Percentiles rank a stretch among this genome's conserved stretches.
Evolutionary conservation across 345 rosid species (phyloP).

Genomic region (Gynandropsis gynandra): DNA sequence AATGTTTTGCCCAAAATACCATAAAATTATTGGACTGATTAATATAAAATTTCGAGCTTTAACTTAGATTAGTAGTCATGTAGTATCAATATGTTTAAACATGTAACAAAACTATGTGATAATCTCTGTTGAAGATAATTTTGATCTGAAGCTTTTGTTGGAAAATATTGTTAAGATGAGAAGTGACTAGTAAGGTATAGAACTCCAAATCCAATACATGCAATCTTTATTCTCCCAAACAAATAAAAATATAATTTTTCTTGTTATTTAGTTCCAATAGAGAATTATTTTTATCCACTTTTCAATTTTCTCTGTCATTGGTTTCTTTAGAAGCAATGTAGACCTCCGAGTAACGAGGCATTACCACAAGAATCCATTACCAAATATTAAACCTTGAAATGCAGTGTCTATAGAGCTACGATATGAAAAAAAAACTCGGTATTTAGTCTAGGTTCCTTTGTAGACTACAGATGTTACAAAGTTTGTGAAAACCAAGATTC

Average conservation of each 20-base stretch:
- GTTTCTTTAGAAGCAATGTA: slow-evolving; percentile 36
- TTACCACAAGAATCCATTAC: slow-evolving; percentile 61
- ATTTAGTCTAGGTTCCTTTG: not conserved
- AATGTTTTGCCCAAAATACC: too few species aligned
- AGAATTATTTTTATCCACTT: not conserved
- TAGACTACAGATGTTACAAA: too few species aligned
- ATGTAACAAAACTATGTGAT: not conserved
- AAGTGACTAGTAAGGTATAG: slow-evolving; percentile 27
- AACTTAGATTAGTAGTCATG: slow-evolving; percentile 1
- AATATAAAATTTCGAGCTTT: not conserved
- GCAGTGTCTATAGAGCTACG: slow-evolving; percentile 47
- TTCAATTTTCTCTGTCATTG: not conserved
- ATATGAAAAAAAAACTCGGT: slow-evolving; percentile 33
- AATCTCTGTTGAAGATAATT: not conserved
- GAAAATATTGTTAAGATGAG: slow-evolving; percentile 56
- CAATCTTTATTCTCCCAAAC: slow-evolving; percentile 60
- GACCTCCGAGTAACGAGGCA: slow-evolving; percentile 47
- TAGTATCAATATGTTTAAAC: not conserved
- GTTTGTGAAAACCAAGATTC: too few species aligned
- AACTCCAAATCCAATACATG: slow-evolving; percentile 33
- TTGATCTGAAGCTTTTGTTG: slow-evolving; percentile 1
- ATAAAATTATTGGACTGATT: not conserved
- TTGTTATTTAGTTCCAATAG: not conserved
- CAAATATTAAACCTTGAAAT: slow-evolving; percentile 52
- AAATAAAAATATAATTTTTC: too few species aligned